Percentiles rank a stretch among this genome's conserved stretches.
Conservation (phyloP, 805 yeast species). For the Jamesozyma rosinii region DNA sequence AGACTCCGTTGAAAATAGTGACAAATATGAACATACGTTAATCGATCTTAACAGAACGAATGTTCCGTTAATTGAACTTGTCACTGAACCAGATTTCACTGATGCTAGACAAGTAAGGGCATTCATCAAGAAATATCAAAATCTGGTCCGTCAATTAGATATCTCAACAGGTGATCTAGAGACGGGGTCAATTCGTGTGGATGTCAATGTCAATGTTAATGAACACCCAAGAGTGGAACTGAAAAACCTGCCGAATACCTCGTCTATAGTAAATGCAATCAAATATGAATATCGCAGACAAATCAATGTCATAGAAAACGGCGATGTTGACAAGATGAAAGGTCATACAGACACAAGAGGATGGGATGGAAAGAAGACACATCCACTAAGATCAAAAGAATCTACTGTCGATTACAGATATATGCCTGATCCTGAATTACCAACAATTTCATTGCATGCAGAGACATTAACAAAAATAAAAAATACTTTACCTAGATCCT, state of each 20-base stretch:
- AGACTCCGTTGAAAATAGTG: conserved; percentile 15
- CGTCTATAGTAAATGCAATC: conserved; percentile 71
- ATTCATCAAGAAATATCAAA: conserved; percentile 74
- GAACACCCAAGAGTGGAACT: conserved; percentile 72
- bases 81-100: conserved; percentile 80
- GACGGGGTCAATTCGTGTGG: conserved; percentile 90
- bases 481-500: conserved; percentile 43
- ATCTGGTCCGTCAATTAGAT: conserved; percentile 53
- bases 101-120: conserved; percentile 58
- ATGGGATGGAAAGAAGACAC: conserved; percentile 75
- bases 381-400: conserved; percentile 66
- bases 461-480: conserved; percentile 37
- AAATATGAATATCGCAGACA: conserved; percentile 69
- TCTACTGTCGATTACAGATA: conserved; percentile 79
- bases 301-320: conserved; percentile 36
- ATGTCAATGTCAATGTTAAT: conserved; percentile 80
- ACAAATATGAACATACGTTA: conserved; percentile 24
- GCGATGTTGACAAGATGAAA: conserved; percentile 25
- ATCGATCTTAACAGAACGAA: conserved; percentile 81
- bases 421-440: conserved; percentile 89
- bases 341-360: conserved; percentile 63
- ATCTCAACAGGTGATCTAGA: conserved; percentile 88
- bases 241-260: conserved; percentile 77
- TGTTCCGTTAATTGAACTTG: conserved; percentile 81
- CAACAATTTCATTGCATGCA: conserved; percentile 39